Percentiles rank a stretch among this genome's conserved stretches.
Conservation (phyloP, 169 alveolate genomes). For the Cryptosporidium meleagridis region DNA sequence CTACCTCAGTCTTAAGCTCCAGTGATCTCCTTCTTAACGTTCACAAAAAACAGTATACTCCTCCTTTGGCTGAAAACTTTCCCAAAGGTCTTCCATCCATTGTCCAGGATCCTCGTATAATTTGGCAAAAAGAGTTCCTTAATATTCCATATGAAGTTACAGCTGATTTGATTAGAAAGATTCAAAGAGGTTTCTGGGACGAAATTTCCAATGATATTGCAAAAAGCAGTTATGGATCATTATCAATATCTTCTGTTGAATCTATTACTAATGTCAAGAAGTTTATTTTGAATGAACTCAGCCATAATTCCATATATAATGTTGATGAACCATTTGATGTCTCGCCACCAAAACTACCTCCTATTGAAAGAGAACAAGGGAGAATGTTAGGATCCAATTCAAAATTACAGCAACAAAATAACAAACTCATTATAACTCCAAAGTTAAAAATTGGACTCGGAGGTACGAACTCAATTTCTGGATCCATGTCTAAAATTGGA, state of each 20-base stretch:
- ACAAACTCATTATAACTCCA: slow-evolving; percentile 36
- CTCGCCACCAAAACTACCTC: slow-evolving; percentile 35
- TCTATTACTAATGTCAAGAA: slow-evolving; percentile 4
- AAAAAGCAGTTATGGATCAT: slow-evolving; percentile 54
- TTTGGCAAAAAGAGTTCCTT: slow-evolving; percentile 62
- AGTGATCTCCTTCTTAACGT: slow-evolving; percentile 26
- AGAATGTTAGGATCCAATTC: not conserved
- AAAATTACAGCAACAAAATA: slow-evolving; percentile 7
- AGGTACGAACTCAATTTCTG: not conserved
- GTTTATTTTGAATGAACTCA: slow-evolving; percentile 31
- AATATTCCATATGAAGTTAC: slow-evolving; percentile 52
- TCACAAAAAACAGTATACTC: slow-evolving; percentile 65
- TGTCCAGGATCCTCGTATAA: slow-evolving; percentile 63
- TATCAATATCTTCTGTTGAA: slow-evolving; percentile 8
- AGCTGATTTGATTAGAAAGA: slow-evolving; percentile 44
- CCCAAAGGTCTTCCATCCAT: slow-evolving; percentile 66
- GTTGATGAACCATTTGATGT: slow-evolving; percentile 73
- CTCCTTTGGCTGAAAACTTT: slow-evolving; percentile 69
- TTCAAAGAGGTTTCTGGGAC: slow-evolving; percentile 64
- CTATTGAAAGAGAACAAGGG: slow-evolving; percentile 27
- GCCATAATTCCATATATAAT: slow-evolving; percentile 33
- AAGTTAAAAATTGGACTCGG: not conserved
- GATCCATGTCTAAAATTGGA: not conserved
- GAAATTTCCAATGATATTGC: slow-evolving; percentile 55
- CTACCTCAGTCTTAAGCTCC: slow-evolving; percentile 54